Base-by-base conservation (phyloP, 2,329 filamentous ascomycete species). In the Nemania serpens region DNA sequence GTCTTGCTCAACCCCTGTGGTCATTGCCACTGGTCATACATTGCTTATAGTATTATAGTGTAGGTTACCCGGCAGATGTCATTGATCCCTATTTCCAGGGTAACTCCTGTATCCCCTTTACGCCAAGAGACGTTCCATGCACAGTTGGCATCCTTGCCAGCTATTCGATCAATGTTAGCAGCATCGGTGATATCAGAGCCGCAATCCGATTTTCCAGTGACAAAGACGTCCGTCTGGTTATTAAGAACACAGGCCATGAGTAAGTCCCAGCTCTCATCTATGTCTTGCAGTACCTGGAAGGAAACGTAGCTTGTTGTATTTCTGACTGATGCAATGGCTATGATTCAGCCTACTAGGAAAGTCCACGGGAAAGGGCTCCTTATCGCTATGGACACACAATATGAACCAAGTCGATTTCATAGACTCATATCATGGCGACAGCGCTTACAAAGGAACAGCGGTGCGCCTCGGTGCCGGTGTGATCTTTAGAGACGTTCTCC, bases 201-300 rank as follows among this genome's bases (percentile, higher is more conserved):
- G 65, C 65, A 0, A 49, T 76, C 1, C 50, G 61, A 0, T 82
- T 82, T 43, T 77, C 75, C 0, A 62, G 55, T 0, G 33, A 74
- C 3, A 65, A 78, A 29, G 78, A 80, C 51, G 76, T 84, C 36
- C 75, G 81, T 1, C 58, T 84, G 0, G 73, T 80, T 0, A 75
- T 84, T 34, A 75, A 77, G 53, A 82, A 81, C 58, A 83, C 81
- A 0, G 81, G 81, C 1, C 81, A 84, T 68, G 79, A 82, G 45
- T 57, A 49, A 65, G 62, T 58, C 7, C 6, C 34, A 36, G 7
- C 12, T 36, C 34, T 12, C 34, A 12, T 6, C 34, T 25, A 2
- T 10, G 15, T 50, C 34, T 29, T 15, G 5, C 17, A 9, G 2
- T 36, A 12, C 6, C 34, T 36, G 34, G 6, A 12, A n/a, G n/a